Conservation (phyloP, 2,329 filamentous ascomycete species). For the Didymella pomorum region DNA sequence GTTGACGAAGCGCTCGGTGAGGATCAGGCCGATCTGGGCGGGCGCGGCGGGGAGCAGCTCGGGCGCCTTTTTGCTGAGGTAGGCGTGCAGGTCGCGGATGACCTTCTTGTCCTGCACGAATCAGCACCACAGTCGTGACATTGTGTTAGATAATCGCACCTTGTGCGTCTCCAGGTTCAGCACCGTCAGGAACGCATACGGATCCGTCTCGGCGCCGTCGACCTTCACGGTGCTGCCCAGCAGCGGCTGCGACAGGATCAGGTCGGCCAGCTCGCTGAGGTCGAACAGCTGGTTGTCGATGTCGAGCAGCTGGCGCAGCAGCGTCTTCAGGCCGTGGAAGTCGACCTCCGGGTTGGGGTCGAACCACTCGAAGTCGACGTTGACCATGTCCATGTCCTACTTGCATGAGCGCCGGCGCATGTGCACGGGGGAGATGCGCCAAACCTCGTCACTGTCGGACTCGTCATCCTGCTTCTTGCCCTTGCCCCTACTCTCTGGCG, state of each 20-base stretch:
- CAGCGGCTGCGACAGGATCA: conserved; percentile 85
- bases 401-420: conserved; percentile 22
- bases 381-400: conserved; percentile 87
- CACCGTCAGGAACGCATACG: conserved; percentile 90
- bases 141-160: neutral
- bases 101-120: conserved; percentile 66
- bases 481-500: conserved; percentile 39
- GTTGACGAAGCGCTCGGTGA: conserved; percentile 96
- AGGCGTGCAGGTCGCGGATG: conserved; percentile 74
- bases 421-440: conserved; percentile 19
- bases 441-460: conserved; percentile 51
- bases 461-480: conserved; percentile 43
- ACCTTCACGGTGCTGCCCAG: conserved; percentile 96
- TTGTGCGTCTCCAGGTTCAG: conserved; percentile 82
- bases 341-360: conserved; percentile 89
- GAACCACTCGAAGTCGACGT: conserved; percentile 99
- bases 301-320: conserved; percentile 91
- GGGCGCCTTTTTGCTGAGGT: conserved; percentile 64
- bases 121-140: neutral
- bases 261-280: conserved; percentile 82
- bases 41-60: conserved; percentile 49
- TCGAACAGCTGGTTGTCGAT: conserved; percentile 86
- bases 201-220: conserved; percentile 91
- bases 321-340: conserved; percentile 91
- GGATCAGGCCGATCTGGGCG: conserved; percentile 77